Conservation (phyloP, 1,284 basidiomycete species). For the Trichosporon faecale region DNA sequence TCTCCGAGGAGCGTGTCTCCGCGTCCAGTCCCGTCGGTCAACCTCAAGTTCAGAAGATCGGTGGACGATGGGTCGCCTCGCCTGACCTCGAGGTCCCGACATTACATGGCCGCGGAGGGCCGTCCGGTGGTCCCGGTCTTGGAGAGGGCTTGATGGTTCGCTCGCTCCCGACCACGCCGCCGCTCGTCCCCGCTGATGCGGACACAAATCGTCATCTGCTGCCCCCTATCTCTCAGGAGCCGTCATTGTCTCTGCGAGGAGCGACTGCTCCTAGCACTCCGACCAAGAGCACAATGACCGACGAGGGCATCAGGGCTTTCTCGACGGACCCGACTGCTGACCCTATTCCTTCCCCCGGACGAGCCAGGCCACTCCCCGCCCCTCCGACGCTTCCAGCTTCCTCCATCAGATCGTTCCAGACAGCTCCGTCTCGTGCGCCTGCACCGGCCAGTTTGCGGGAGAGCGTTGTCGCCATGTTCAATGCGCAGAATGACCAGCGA, state of each 20-base stretch:
- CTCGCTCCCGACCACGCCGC: constrained; percentile 2
- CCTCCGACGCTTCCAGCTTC: background rate
- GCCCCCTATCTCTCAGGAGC: background rate
- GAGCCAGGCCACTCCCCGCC: background rate
- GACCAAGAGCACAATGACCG: background rate
- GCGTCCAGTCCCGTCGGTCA: constrained; percentile 4
- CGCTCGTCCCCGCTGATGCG: background rate
- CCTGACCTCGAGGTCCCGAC: constrained; percentile 2
- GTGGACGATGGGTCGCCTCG: constrained; percentile 45
- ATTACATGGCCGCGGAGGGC: constrained; percentile 1
- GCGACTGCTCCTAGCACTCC: background rate
- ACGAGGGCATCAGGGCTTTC: background rate
- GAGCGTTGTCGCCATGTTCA: constrained; percentile 9
- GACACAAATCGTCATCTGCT: background rate
- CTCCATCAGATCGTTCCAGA: background rate
- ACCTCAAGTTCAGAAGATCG: constrained; percentile 41
- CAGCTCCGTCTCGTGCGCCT: background rate
- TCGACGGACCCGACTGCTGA: background rate
- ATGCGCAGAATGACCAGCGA: background rate
- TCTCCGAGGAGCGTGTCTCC: background rate
- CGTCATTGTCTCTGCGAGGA: background rate
- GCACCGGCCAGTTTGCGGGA: background rate
- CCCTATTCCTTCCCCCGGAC: background rate
- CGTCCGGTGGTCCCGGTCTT: background rate
- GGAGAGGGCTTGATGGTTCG: background rate